A percentile compares a stretch with the other conserved stretches of the same genome.
phyloP scores from a whole-genome alignment of 2,329 filamentous ascomycete genomes.

The Pyrenochaeta sp. region DNA sequence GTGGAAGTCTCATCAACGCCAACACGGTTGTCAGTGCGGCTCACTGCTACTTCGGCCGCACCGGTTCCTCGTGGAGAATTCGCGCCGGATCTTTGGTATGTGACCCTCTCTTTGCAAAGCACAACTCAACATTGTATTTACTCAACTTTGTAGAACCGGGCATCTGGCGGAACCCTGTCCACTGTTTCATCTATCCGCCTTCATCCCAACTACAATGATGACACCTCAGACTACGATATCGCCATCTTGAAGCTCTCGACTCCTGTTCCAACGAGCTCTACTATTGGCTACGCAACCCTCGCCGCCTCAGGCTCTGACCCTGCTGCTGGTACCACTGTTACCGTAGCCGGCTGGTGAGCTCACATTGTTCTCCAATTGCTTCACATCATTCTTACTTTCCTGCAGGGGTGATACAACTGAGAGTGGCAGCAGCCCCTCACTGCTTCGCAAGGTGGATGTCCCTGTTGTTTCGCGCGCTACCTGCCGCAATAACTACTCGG shows the following conservation, averaged over 20 bases:
- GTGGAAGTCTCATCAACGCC: conserved; percentile 36
- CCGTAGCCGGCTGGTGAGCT: conserved; percentile 37
- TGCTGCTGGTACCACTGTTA: conserved; percentile 22
- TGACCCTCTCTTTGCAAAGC: not conserved
- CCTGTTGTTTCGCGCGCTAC: conserved; percentile 36
- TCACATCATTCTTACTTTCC: not conserved
- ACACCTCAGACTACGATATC: conserved; percentile 28
- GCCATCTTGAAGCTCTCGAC: conserved; percentile 39
- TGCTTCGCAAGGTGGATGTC: conserved; percentile 38
- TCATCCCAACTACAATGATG: conserved; percentile 30
- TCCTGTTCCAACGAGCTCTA: conserved; percentile 31
- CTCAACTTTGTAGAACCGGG: conserved; percentile 15
- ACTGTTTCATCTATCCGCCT: conserved; percentile 24
- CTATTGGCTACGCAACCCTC: conserved; percentile 32
- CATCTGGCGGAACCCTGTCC: conserved; percentile 29
- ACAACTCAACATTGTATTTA: not conserved
- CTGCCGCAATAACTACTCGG: conserved; percentile 30
- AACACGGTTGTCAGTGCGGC: conserved; percentile 41
- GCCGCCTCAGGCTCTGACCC: conserved; percentile 34
- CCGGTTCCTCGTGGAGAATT: conserved; percentile 23
- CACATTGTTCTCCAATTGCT: too few relatives aligned
- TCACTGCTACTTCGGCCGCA: conserved; percentile 33
- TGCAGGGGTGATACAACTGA: conserved; percentile 21
- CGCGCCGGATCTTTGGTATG: conserved; percentile 34
- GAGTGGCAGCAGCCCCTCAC: conserved; percentile 15